Evolutionary conservation across 2,329 filamentous ascomycete species (phyloP).

Genomic region (Metarhizium sp.): DNA sequence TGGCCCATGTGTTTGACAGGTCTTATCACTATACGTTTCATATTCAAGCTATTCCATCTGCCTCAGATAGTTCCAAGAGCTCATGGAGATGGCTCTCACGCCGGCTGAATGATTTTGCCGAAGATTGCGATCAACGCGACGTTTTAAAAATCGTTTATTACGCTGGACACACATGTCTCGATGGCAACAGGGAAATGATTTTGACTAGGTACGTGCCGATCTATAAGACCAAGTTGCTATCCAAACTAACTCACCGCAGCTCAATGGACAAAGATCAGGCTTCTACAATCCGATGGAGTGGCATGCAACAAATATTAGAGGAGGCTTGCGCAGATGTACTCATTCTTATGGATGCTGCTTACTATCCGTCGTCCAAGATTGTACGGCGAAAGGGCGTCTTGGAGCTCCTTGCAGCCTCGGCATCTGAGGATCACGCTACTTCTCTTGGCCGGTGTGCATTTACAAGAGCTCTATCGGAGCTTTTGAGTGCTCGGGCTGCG

Average conservation of each 20-base stretch:
- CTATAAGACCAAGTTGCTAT: conserved; percentile 8
- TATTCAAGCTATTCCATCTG: conserved; percentile 39
- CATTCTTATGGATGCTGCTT: conserved; percentile 49
- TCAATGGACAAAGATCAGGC: conserved; percentile 35
- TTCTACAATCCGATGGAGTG: conserved; percentile 44
- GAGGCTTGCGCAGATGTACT: conserved; percentile 46
- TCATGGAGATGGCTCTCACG: conserved; percentile 45
- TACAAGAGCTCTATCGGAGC: conserved; percentile 39
- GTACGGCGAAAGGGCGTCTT: conserved; percentile 43
- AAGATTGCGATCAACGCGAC: conserved; percentile 43
- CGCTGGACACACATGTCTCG: conserved; percentile 43
- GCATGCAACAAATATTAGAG: conserved; percentile 47
- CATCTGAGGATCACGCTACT: conserved; percentile 40
- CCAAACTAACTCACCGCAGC: conserved; percentile 20
- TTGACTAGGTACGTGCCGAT: conserved; percentile 39
- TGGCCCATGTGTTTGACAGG: conserved; percentile 40
- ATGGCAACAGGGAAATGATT: conserved; percentile 47
- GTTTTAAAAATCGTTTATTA: conserved; percentile 52
- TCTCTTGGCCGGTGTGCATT: conserved; percentile 42
- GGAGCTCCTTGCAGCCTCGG: conserved; percentile 46
- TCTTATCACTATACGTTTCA: conserved; percentile 43
- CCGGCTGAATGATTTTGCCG: conserved; percentile 42
- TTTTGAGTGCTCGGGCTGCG: conserved; percentile 36
- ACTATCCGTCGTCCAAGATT: conserved; percentile 45
- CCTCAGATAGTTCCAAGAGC: conserved; percentile 35